Evolutionary conservation across 208 protist genomes (phyloP).

Genomic region (Trichomonas gallinae): DNA sequence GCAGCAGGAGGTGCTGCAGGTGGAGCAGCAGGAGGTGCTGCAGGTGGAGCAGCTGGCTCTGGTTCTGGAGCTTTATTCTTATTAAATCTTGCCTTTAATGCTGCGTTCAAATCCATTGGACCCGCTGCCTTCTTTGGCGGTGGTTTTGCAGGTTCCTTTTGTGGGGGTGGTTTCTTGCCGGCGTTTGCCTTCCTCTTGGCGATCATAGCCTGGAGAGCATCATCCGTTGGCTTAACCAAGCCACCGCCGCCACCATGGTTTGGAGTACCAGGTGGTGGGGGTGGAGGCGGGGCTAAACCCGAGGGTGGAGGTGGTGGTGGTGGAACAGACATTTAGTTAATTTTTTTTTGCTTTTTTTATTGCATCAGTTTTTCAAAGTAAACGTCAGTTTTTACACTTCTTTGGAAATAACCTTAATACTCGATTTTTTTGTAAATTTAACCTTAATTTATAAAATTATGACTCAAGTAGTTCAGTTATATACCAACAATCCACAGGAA

Average conservation of each 20-base stretch:
- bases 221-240: not conserved
- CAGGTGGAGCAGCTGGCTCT: not conserved
- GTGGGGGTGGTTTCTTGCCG: not conserved
- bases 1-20: too few species aligned
- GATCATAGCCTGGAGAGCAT: not conserved
- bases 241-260: not conserved
- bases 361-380: too few species aligned
- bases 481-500: not conserved
- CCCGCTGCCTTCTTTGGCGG: not conserved
- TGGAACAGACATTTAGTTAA: too few species aligned
- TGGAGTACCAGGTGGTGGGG: not conserved
- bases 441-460: not conserved
- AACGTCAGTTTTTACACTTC: too few species aligned
- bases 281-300: not conserved
- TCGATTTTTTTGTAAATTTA: too few species aligned
- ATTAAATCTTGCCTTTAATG: not conserved
- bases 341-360: too few species aligned
- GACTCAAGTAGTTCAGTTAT: not conserved
- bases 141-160: not conserved
- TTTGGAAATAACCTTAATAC: too few species aligned
- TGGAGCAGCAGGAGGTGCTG: too few species aligned
- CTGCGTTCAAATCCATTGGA: not conserved
- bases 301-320: too few species aligned
- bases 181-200: not conserved
- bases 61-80: not conserved